These are phyloP conservation scores for Teratosphaeriaceae sp. DNA, from an alignment of 2,329 filamentous ascomycete genomes.

Conservation along the genomic window DNA sequence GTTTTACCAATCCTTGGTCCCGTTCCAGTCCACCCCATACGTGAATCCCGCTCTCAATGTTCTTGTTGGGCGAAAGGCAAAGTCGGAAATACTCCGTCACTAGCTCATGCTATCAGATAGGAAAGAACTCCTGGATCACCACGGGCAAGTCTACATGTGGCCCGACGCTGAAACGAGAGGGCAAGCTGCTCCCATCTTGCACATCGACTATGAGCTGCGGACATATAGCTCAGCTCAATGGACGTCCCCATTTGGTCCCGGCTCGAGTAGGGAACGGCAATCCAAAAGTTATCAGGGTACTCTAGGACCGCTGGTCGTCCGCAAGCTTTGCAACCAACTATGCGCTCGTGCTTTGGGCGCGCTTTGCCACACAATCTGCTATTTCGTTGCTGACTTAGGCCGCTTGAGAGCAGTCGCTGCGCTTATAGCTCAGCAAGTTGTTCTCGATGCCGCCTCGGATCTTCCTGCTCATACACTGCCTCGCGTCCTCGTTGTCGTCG, in stretches of 20 bases:
- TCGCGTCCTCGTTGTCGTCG: constrained; percentile 19
- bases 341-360: constrained; percentile 15
- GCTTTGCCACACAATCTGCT: constrained; percentile 21
- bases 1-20: not conserved
- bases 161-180: not conserved
- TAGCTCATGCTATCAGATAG: not conserved
- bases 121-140: constrained; percentile 1
- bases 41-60: not conserved
- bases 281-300: not conserved
- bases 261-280: not conserved
- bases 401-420: constrained; percentile 18
- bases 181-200: not conserved
- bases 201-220: constrained; percentile 7
- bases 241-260: not conserved
- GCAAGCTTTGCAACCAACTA: constrained; percentile 12
- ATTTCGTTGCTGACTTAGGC: constrained; percentile 22
- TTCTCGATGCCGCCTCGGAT: constrained; percentile 7
- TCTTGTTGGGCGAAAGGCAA: not conserved
- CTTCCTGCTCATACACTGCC: constrained; percentile 14
- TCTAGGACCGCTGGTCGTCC: not conserved
- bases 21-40: not conserved
- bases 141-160: constrained; percentile 7
- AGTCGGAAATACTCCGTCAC: constrained; percentile 3
- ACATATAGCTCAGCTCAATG: not conserved
- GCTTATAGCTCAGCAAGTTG: constrained; percentile 17